Evolutionary conservation across 2,329 filamentous ascomycete species (phyloP), one percentile per base, ranked within the genome.

Genomic region (Xylariaceae sp.): DNA sequence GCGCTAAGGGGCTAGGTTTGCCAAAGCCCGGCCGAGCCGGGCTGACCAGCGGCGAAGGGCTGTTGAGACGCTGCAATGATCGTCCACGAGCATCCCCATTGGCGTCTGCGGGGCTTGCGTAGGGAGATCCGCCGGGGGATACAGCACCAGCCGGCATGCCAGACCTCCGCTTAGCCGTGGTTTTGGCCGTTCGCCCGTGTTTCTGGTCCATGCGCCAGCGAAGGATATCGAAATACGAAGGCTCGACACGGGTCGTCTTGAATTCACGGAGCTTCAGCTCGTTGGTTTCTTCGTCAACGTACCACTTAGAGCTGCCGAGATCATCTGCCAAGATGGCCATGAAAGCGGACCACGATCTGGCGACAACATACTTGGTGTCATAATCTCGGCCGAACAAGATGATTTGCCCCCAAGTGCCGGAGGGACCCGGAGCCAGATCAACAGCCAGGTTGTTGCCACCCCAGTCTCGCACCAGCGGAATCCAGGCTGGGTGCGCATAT

Each of bases 371-470:
- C 75, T 99, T 99, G 72, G 90, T 96, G 69, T 99, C 94, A 72
- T 96, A 99, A 74, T 99, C 94, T 55, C 94, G 90, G 46, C 94
- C 94, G 69, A 96, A 97, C 56, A 99, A 81, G 64, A 99, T 96
- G 60, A 99, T 84, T 70, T 99, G 94, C 48, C 94, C 94, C 93
- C 94, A 99, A 69, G 86, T 88, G 38, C 94, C 94, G 43, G 83
- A 82, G 10, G 93, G 90, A 2, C 94, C 94, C 18, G 94, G 94
- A 6, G 92, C 90, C 53, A 99, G 78, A 71, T 99, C 94, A 43
- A 97, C 83, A 16, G 92, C 93, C 65, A 99, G 79, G 75, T 96
- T 95, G 81, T 99, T 99, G 71, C 94, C 94, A 69, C 94, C 94
- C 94, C 94, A 99, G 71, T 99, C 94, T 62, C 94, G 89, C 53